Conservation (phyloP, 768 basidiomycete genomes). For the Boletus subcaerulescens region DNA sequence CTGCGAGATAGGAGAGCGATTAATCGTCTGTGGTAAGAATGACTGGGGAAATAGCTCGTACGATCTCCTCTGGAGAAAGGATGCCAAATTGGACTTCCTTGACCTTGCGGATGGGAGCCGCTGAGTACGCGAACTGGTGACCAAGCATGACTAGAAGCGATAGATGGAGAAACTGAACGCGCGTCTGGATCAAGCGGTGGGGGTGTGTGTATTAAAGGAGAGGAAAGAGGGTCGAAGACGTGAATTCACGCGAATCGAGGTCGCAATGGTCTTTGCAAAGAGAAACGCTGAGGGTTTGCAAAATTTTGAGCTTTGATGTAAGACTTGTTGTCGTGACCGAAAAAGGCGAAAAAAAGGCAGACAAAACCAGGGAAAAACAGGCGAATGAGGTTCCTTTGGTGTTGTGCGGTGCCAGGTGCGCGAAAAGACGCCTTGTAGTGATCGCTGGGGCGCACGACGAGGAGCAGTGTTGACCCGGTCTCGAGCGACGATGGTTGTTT, state of each 20-base stretch:
- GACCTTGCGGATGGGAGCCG: slow-evolving; percentile 92
- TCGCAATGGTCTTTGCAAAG: slow-evolving; percentile 4
- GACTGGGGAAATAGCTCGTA: slow-evolving; percentile 30
- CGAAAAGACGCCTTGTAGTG: neutral
- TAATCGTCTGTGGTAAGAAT: slow-evolving; percentile 3
- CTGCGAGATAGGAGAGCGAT: slow-evolving; percentile 41
- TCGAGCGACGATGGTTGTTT: slow-evolving; percentile 32
- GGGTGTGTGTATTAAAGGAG: neutral
- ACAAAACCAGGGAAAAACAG: slow-evolving; percentile 13
- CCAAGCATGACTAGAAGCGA: slow-evolving; percentile 59
- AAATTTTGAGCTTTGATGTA: slow-evolving; percentile 21
- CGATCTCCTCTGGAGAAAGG: slow-evolving; percentile 98
- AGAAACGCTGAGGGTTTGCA: slow-evolving; percentile 10
- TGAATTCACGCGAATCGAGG: slow-evolving; percentile 27
- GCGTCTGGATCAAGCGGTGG: slow-evolving; percentile 13
- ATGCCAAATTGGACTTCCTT: slow-evolving; percentile 99
- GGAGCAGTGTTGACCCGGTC: slow-evolving; percentile 16
- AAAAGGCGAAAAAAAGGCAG: slow-evolving; percentile 16
- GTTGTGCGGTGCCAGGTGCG: neutral
- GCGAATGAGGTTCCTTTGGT: neutral
- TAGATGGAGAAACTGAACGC: slow-evolving; percentile 4
- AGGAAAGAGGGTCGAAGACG: slow-evolving; percentile 10
- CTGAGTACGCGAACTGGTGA: slow-evolving; percentile 88
- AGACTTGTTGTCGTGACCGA: neutral
- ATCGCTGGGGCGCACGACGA: slow-evolving; percentile 10